These are phyloP conservation scores for Cyberlindnera bimundalis DNA, from an alignment of 805 yeast species.

Conservation along the genomic window DNA sequence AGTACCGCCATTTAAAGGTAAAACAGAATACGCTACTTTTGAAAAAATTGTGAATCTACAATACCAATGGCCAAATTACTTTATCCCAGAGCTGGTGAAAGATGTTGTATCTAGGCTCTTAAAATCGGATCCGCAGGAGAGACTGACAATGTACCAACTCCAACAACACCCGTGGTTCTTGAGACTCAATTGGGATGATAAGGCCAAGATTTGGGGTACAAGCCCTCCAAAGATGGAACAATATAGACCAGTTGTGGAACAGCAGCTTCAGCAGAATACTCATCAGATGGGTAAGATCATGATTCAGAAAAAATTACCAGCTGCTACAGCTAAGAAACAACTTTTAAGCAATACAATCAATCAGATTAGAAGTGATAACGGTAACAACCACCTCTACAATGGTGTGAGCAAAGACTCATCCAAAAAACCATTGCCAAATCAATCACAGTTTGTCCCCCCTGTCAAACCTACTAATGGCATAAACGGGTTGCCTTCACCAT, in stretches of 20 bases:
- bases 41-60: slow-evolving; percentile 79
- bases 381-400: slow-evolving; percentile 7
- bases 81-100: slow-evolving; percentile 57
- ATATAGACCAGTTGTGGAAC: slow-evolving; percentile 44
- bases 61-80: slow-evolving; percentile 65
- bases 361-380: slow-evolving; percentile 25
- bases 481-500: background rate
- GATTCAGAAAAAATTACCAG: slow-evolving; percentile 21
- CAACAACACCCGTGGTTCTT: slow-evolving; percentile 72
- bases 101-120: slow-evolving; percentile 66
- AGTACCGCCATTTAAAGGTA: slow-evolving; percentile 79
- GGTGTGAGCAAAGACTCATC: slow-evolving; percentile 5
- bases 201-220: slow-evolving; percentile 63
- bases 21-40: slow-evolving; percentile 76
- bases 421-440: slow-evolving; percentile 3
- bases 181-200: slow-evolving; percentile 62
- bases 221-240: slow-evolving; percentile 69
- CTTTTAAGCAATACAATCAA: slow-evolving; percentile 23
- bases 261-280: slow-evolving; percentile 20
- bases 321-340: slow-evolving; percentile 25
- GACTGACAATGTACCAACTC: slow-evolving; percentile 56
- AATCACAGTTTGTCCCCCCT: slow-evolving; percentile 8
- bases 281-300: slow-evolving; percentile 15
- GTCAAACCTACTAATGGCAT: slow-evolving; percentile 4
- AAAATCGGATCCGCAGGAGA: slow-evolving; percentile 63